These are phyloP conservation scores for Wallacemonas sp. DNA, from an alignment of 208 protist genomes.

Conservation along the genomic window DNA sequence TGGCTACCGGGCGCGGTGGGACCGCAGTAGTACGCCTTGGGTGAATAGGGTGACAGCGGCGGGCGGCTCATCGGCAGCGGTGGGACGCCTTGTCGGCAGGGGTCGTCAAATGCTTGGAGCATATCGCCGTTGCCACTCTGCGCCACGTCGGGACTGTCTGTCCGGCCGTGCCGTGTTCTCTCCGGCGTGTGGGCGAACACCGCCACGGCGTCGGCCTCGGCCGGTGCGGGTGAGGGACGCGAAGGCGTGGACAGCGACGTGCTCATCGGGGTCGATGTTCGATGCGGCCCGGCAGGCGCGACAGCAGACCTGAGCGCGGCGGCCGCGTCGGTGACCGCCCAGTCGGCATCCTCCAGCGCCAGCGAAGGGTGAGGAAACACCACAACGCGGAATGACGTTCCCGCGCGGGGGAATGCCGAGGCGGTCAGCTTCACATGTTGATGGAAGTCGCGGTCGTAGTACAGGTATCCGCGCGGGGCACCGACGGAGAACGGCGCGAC, in stretches of 20 bases:
- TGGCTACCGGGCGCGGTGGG: no score
- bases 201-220: no score
- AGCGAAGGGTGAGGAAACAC: slow-evolving; percentile 11
- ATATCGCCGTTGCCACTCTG: no score
- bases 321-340: neutral
- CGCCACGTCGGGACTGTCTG: no score
- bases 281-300: neutral
- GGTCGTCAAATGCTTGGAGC: no score
- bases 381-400: slow-evolving; percentile 27
- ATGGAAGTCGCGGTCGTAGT: slow-evolving; percentile 46
- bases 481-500: slow-evolving; percentile 7
- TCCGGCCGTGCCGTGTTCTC: no score
- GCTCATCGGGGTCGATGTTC: neutral
- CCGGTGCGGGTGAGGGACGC: neutral
- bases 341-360: neutral
- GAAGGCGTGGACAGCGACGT: neutral
- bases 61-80: neutral
- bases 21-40: neutral
- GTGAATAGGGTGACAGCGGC: slow-evolving; percentile 2
- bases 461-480: slow-evolving; percentile 33
- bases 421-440: slow-evolving; percentile 37
- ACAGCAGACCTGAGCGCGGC: neutral
- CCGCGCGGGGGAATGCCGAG: slow-evolving; percentile 28
- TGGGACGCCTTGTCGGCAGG: no score
- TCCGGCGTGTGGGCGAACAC: no score